A percentile compares a stretch with the other conserved stretches of the same genome.
phyloP scores from a whole-genome alignment of 1,284 basidiomycete species.

The Xanthoconium separans region DNA sequence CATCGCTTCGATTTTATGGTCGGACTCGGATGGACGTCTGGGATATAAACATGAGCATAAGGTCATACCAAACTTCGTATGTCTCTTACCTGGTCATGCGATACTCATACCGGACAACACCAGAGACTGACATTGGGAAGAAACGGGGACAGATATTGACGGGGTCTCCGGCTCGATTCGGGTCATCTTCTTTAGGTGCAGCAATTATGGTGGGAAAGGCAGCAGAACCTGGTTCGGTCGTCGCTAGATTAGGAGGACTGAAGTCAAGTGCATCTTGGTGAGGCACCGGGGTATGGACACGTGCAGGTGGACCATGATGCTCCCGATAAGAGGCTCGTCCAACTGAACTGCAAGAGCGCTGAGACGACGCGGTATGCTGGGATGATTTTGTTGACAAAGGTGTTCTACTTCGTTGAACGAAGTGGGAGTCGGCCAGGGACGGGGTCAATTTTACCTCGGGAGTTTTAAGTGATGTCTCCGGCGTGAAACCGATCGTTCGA shows the following conservation, averaged over 20 bases:
- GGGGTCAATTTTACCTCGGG: not conserved
- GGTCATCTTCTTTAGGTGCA: slow-evolving; percentile 12
- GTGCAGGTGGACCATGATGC: slow-evolving; percentile 18
- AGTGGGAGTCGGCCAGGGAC: not conserved
- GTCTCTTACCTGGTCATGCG: slow-evolving; percentile 15
- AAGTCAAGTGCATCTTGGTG: not conserved
- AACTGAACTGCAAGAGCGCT: slow-evolving; percentile 13
- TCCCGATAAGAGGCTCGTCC: slow-evolving; percentile 27
- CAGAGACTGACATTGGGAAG: slow-evolving; percentile 14
- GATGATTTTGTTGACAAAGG: slow-evolving; percentile 18
- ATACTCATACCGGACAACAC: slow-evolving; percentile 18
- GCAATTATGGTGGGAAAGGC: not conserved
- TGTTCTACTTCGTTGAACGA: slow-evolving; percentile 5
- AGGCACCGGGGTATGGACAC: slow-evolving; percentile 3
- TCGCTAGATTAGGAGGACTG: not conserved
- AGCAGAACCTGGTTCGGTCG: not conserved
- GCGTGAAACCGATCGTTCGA: not conserved
- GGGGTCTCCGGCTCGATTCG: slow-evolving; percentile 11
- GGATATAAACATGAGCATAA: not conserved
- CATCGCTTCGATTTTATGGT: slow-evolving; percentile 21
- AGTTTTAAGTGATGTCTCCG: not conserved
- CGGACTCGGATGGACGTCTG: slow-evolving; percentile 3
- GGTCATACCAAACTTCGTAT: not conserved
- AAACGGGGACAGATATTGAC: not conserved
- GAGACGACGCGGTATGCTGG: slow-evolving; percentile 17